Base-by-base conservation (phyloP, 177 flowering plant species). In the Telopea speciosissima region DNA sequence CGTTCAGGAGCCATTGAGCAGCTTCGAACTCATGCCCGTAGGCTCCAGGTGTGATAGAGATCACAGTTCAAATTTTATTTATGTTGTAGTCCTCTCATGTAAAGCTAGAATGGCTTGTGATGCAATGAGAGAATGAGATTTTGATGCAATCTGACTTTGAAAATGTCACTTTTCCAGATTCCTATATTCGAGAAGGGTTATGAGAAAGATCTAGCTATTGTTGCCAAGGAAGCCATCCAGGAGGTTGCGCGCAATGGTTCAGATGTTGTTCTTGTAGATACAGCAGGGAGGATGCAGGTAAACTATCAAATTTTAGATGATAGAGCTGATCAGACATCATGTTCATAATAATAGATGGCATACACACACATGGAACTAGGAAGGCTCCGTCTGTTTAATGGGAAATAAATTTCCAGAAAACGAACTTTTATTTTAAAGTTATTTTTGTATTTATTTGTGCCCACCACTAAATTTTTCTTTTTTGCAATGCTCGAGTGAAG, bases 221-320 rank as follows among this genome's bases (percentile, higher is more conserved):
- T 92, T 5, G 97, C 97, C 17, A 95, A 92, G 83, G 97, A 95
- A 83, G 99, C 96, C 59, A 90, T 95, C 66, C 97, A 90, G 74
- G 97, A 95, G 78, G 97, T 96, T 26, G 71, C 82, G 5, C 91
- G 88, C 62, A 89, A 83, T 76, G 90, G 95, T 58, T 88, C 94
- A 1, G 99, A 92, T 81, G 97, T 95, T 24, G 97, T 95, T 83
- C 93, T 95, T 80, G 99, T 95, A 73, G 99, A 95, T 69, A 92
- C 99, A 59, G 97, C 97, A 84, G 99, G 97, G 59, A 77, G 97
- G 65, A 95, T 95, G 97, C 97, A 95, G 97, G 99, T 93, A 83
- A 17, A 13, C 11, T 28, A 45, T 62, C 5, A 12, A 17, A 36
- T 6, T 49, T 49, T 4, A 49, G 54, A 49, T 49, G 54, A 49